Evolutionary conservation across 202 grass and related monocot genomes (phyloP).

Genomic region (Miscanthus sacchariflorus): DNA sequence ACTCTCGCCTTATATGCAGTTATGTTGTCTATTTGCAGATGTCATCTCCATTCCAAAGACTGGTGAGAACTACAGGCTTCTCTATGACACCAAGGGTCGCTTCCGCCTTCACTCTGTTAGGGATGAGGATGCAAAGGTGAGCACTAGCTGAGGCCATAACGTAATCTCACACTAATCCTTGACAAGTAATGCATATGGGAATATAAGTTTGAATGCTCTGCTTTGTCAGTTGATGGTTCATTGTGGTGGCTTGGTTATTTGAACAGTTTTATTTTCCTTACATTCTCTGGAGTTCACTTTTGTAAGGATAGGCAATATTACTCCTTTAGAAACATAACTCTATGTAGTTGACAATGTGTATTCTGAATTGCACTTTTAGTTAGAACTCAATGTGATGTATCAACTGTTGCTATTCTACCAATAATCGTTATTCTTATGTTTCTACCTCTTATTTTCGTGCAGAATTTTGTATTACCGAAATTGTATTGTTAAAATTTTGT

Average conservation of each 20-base stretch:
- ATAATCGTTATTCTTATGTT: neutral
- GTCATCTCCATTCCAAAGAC: neutral
- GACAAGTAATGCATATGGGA: neutral
- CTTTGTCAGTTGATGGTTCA: neutral
- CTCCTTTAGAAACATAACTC: no score
- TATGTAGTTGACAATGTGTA: neutral
- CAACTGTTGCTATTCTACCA: neutral
- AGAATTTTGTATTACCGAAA: neutral
- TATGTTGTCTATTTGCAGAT: neutral
- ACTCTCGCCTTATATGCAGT: no score
- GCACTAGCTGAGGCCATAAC: neutral
- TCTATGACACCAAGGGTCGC: neutral
- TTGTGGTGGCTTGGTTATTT: neutral
- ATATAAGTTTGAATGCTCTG: neutral
- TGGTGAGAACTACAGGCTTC: neutral
- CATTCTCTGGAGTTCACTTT: neutral
- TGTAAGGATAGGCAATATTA: neutral
- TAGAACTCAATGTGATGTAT: neutral
- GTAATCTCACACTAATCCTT: neutral
- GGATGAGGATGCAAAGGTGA: neutral
- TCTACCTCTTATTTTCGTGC: neutral
- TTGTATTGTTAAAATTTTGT: neutral
- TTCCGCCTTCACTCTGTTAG: neutral
- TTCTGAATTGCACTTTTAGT: neutral
- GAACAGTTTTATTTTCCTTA: neutral